Conservation (phyloP, 345 rosid species). For the Aquilaria yunnanensis region DNA sequence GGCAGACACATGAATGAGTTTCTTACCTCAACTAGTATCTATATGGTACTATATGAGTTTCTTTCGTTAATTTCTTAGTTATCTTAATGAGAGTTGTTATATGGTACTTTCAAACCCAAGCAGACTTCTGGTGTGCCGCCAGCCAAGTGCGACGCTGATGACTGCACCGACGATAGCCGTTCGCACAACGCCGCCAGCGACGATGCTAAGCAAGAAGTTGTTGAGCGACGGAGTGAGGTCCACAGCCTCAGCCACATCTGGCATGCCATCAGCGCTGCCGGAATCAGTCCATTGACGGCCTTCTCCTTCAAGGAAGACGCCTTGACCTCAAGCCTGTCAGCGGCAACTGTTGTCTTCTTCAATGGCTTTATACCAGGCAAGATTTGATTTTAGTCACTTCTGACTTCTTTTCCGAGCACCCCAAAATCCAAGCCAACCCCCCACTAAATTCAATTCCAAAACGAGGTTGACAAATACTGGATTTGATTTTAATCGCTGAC, state of each 20-base stretch:
- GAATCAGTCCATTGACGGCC: conserved; percentile 65
- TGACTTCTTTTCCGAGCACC: conserved; percentile 18
- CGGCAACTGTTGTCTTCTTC: no score
- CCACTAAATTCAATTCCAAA: conserved; percentile 14
- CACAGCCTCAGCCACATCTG: conserved; percentile 77
- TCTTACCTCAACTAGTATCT: no score
- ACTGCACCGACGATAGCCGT: conserved; percentile 55
- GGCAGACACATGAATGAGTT: no score
- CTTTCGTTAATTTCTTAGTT: no score
- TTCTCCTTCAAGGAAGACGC: conserved; percentile 70
- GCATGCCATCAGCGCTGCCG: conserved; percentile 71
- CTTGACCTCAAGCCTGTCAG: conserved; percentile 28
- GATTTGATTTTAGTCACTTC: no score
- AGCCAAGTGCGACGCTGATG: conserved; percentile 43
- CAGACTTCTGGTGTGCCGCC: no score
- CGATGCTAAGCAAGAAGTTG: conserved; percentile 90
- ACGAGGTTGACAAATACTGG: conserved; percentile 4
- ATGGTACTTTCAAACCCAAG: no score
- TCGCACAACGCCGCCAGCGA: conserved; percentile 67
- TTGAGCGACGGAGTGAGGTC: conserved; percentile 80
- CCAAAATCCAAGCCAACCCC: conserved; percentile 23
- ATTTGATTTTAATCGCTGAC: conserved; percentile 14
- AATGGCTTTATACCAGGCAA: no score
- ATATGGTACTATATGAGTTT: no score
- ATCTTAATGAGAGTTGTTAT: no score